Evolutionary conservation across 1,284 basidiomycete species (phyloP).

Genomic region (Schizophyllum commune): DNA sequence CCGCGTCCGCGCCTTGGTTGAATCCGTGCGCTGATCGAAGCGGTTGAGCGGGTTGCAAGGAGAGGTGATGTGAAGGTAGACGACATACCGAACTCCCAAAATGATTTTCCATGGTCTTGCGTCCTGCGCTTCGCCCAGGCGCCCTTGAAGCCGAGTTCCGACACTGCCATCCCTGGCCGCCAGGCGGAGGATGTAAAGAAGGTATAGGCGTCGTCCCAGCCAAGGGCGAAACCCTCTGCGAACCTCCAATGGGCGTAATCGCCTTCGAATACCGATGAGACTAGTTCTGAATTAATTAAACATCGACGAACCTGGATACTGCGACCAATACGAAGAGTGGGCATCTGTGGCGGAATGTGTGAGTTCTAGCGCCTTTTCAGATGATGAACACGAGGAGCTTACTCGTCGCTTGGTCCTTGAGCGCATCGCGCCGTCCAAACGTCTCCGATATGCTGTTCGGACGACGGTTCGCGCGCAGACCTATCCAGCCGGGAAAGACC

Average conservation of each 20-base stretch:
- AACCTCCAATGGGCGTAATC: conserved; percentile 64
- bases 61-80: neutral
- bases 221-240: conserved; percentile 52
- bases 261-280: conserved; percentile 10
- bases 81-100: conserved; percentile 60
- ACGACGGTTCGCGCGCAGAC: conserved; percentile 18
- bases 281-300: no score
- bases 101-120: conserved; percentile 34
- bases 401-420: conserved; percentile 32
- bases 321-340: conserved; percentile 54
- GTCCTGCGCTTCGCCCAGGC: conserved; percentile 48
- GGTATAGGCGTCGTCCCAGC: conserved; percentile 65
- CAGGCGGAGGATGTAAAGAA: conserved; percentile 32
- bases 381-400: conserved; percentile 12
- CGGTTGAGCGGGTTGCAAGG: neutral
- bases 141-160: conserved; percentile 56
- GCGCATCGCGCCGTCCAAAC: conserved; percentile 23
- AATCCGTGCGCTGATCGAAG: conserved; percentile 40
- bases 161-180: conserved; percentile 18
- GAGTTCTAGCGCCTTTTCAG: conserved; percentile 1
- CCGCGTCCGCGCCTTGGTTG: conserved; percentile 32
- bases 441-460: conserved; percentile 19
- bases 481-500: conserved; percentile 44
- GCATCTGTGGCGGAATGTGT: conserved; percentile 25
- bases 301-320: conserved; percentile 32